Conservation (phyloP, 768 basidiomycete genomes). For the Cystobasidium onofrii region DNA sequence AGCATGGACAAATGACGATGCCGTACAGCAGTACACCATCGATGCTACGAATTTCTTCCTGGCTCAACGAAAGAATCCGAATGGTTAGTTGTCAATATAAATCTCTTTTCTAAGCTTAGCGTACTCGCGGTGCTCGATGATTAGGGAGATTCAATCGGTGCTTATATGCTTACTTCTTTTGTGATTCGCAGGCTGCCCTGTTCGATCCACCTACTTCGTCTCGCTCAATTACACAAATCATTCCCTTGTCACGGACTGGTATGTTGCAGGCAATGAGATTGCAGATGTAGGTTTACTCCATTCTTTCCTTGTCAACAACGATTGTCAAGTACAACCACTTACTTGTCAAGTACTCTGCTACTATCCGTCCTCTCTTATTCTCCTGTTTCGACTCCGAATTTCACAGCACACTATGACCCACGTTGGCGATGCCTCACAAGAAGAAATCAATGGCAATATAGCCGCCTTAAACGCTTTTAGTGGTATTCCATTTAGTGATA, state of each 20-base stretch:
- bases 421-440: constrained; percentile 55
- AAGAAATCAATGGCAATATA: constrained; percentile 69
- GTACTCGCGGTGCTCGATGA: too few relatives aligned
- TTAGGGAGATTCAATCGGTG: too few relatives aligned
- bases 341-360: too few relatives aligned
- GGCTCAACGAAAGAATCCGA: constrained; percentile 64
- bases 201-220: constrained; percentile 68
- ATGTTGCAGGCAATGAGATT: constrained; percentile 72
- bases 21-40: constrained; percentile 66
- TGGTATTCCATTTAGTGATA: constrained; percentile 60
- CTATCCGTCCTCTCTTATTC: too few relatives aligned
- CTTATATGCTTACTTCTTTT: constrained; percentile 3
- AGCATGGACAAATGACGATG: constrained; percentile 44
- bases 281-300: constrained; percentile 53
- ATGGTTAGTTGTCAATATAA: constrained; percentile 45
- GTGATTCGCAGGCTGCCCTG: constrained; percentile 51
- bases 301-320: too few relatives aligned
- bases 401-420: constrained; percentile 64
- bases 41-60: constrained; percentile 68
- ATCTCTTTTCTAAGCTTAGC: too few relatives aligned
- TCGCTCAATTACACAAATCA: constrained; percentile 67
- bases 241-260: constrained; percentile 62
- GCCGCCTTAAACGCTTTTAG: constrained; percentile 66
- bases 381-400: not conserved
- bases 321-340: too few relatives aligned